Evolutionary conservation across 164 flowering plant species (phyloP), one percentile per base, ranked within the genome.

Genomic region (Dillenia turbinata): DNA sequence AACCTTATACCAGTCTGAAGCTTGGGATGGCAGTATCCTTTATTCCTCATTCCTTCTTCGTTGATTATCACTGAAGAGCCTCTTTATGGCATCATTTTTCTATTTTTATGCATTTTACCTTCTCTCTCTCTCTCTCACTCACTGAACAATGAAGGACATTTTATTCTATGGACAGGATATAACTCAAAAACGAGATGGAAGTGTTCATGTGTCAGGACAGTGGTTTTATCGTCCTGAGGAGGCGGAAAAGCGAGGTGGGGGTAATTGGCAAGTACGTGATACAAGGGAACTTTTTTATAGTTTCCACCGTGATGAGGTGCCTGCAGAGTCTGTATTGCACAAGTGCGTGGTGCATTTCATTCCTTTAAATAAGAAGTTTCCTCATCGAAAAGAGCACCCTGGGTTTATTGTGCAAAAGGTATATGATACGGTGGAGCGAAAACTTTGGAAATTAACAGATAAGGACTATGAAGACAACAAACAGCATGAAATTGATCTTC

Each of bases 171-270:
- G 22, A 33, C 73, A 94, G 98, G 98, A 94, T 64, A 87, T 94
- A 33, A 63, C 78, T 60, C 92, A 86, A 73, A 61, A 68, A 9
- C 79, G 44, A 56, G 79, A 83, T 62, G 98, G 95, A 33, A 72
- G 65, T 64, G 52, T 89, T 83, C 80, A 78, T 87, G 88, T 94
- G 10, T 74, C 77, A 19, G 96, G 97, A 14, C 99, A 94, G 71
- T 94, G 99, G 97, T 89, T 94, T 72, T 94, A 94, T 70, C 96
- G 97, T 46, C 99, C 99, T 47, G 99, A 91, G 67, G 99, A 91
- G 71, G 99, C 96, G 19, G 89, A 79, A 49, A 86, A 67, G 61
- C 86, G 73, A 66, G 85, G 83, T 13, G 99, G 96, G 59, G 97
- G 95, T 66, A 78, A 68, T 71, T 91, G 97, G 96, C 73, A 86